phyloP scores from a whole-genome alignment of 257 asterid genomes.

The Penstemon davidsonii region DNA sequence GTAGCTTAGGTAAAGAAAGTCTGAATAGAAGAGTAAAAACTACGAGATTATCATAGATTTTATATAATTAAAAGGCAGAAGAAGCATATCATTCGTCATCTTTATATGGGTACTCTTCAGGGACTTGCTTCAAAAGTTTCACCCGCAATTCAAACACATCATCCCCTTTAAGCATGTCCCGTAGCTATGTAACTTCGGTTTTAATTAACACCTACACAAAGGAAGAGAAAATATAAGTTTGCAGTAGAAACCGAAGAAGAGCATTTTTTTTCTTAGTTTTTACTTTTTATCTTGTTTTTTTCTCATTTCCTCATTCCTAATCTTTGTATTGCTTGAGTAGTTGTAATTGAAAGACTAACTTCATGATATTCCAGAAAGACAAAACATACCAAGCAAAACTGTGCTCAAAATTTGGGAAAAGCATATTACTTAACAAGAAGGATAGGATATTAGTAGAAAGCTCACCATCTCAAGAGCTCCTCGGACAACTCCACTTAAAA shows the following conservation, averaged over 20 bases:
- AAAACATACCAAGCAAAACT: neutral
- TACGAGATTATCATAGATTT: conserved; percentile 1
- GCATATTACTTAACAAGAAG: neutral
- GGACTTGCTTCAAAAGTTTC: conserved; percentile 91
- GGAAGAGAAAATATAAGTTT: neutral
- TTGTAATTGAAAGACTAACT: neutral
- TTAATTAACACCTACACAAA: conserved; percentile 81
- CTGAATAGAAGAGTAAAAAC: neutral
- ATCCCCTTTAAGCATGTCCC: conserved; percentile 97
- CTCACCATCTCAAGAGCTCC: conserved; percentile 99
- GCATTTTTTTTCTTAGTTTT: neutral
- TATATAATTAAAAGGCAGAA: conserved; percentile 27
- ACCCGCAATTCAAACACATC: conserved; percentile 92
- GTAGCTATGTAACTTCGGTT: conserved; percentile 91
- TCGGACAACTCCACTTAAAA: conserved; percentile 85
- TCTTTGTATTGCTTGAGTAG: neutral
- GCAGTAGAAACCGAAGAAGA: neutral
- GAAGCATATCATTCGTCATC: conserved; percentile 71
- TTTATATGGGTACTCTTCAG: conserved; percentile 97
- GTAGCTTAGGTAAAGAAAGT: neutral
- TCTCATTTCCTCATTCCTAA: neutral
- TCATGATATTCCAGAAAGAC: neutral
- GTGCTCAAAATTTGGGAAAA: neutral
- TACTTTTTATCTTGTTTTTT: neutral
- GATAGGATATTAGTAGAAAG: conserved; percentile 19